Conservation (phyloP, 352 stramenopile genomes). For the Sclerospora graminicola region DNA sequence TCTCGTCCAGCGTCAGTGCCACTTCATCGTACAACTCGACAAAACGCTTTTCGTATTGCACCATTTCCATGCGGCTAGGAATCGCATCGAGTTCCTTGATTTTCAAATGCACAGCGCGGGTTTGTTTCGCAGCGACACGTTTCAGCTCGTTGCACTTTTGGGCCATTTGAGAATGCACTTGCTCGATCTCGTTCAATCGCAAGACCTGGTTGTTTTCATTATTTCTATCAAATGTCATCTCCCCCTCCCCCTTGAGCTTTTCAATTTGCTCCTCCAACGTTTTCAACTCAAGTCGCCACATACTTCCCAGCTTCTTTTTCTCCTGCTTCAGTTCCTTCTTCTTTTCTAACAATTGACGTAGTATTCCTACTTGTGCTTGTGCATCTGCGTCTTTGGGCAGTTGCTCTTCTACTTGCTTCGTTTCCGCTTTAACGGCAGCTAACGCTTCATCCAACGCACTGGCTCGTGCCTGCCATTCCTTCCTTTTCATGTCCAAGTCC, state of each 20-base stretch:
- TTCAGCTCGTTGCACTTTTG: conserved; percentile 64
- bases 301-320: conserved; percentile 32
- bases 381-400: conserved; percentile 17
- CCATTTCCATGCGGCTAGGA: conserved; percentile 71
- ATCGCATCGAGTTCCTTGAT: conserved; percentile 79
- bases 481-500: conserved; percentile 20
- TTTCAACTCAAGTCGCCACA: conserved; percentile 35
- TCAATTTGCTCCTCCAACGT: conserved; percentile 26
- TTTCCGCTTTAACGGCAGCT: conserved; percentile 27
- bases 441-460: conserved; percentile 22
- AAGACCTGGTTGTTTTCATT: conserved; percentile 38
- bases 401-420: conserved; percentile 25
- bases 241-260: conserved; percentile 29
- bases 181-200: conserved; percentile 44
- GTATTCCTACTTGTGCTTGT: conserved; percentile 14
- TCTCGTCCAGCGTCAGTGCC: conserved; percentile 83
- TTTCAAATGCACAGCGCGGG: conserved; percentile 38
- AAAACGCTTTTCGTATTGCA: conserved; percentile 88
- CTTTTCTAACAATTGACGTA: conserved; percentile 30
- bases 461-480: conserved; percentile 17
- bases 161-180: conserved; percentile 55
- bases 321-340: conserved; percentile 49
- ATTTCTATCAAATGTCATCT: conserved; percentile 19
- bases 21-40: conserved; percentile 85
- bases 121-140: conserved; percentile 42